Evolutionary conservation across 1,139 yeast species (phyloP).

Genomic region (Zygosaccharomyces pseudobailii): DNA sequence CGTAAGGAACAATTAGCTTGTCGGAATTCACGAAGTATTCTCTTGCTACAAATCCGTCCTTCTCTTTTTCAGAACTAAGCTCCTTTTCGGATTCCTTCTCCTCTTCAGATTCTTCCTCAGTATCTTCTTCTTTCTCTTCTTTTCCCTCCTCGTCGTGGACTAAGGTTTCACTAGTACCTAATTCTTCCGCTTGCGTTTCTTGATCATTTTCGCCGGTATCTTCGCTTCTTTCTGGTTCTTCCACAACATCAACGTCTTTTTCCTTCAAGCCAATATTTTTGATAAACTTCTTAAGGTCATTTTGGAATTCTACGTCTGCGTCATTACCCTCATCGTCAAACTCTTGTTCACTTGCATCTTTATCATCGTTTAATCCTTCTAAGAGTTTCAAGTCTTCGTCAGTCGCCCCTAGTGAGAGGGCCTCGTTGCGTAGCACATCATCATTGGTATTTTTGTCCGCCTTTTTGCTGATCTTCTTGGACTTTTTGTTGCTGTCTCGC

Average conservation of each 20-base stretch:
- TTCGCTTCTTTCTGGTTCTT: slow-evolving; percentile 28
- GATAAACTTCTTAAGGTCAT: slow-evolving; percentile 64
- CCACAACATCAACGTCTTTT: slow-evolving; percentile 25
- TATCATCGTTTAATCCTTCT: slow-evolving; percentile 49
- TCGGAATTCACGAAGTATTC: slow-evolving; percentile 53
- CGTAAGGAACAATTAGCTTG: slow-evolving; percentile 56
- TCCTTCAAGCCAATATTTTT: slow-evolving; percentile 58
- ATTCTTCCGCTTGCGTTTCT: slow-evolving; percentile 9
- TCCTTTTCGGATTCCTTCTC: slow-evolving; percentile 18
- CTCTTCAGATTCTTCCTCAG: slow-evolving; percentile 19
- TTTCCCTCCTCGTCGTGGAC: slow-evolving; percentile 13
- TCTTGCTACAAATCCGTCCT: slow-evolving; percentile 40
- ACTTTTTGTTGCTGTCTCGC: slow-evolving; percentile 24
- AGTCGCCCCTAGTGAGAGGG: slow-evolving; percentile 66
- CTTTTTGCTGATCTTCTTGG: slow-evolving; percentile 16
- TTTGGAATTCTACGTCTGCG: slow-evolving; percentile 46
- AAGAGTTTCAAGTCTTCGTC: slow-evolving; percentile 61
- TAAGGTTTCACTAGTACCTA: too few relatives aligned
- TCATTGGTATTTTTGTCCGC: slow-evolving; percentile 16
- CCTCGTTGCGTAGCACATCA: slow-evolving; percentile 57
- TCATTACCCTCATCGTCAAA: slow-evolving; percentile 42
- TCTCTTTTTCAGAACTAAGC: slow-evolving; percentile 37
- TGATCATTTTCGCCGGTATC: slow-evolving; percentile 27
- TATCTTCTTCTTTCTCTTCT: slow-evolving; percentile 21
- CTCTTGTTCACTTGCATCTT: slow-evolving; percentile 63